Evolutionary conservation across 192 early-diverging fungal species (phyloP).

Genomic region (Pilobolus umbonatus): DNA sequence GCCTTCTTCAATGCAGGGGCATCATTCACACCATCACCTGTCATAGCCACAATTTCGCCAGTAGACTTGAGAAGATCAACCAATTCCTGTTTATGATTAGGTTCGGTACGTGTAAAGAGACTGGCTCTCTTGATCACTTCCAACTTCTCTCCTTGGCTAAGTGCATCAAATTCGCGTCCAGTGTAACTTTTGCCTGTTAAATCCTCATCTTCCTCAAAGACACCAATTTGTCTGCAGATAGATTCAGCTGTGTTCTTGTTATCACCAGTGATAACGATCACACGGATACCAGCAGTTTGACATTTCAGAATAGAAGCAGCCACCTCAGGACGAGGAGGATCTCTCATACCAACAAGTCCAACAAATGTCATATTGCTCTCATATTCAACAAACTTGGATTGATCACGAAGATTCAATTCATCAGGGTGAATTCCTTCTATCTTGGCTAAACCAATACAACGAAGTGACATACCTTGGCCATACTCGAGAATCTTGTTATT

Average conservation of each 20-base stretch:
- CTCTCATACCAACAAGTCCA: constrained; percentile 94
- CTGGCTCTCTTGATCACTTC: constrained; percentile 68
- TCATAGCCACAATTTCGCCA: constrained; percentile 90
- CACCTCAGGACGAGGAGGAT: constrained; percentile 95
- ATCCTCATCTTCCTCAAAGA: constrained; percentile 70
- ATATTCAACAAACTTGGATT: constrained; percentile 60
- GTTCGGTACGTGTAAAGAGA: constrained; percentile 94
- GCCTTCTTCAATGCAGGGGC: constrained; percentile 96
- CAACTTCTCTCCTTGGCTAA: constrained; percentile 66
- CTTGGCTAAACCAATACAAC: constrained; percentile 88
- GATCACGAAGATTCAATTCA: constrained; percentile 52
- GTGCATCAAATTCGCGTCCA: constrained; percentile 92
- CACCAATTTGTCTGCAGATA: constrained; percentile 93
- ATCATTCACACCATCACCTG: constrained; percentile 99
- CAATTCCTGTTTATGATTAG: constrained; percentile 90
- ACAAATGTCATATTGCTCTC: constrained; percentile 91
- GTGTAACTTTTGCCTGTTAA: constrained; percentile 71
- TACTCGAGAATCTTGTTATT: constrained; percentile 65
- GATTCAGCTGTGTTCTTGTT: constrained; percentile 95
- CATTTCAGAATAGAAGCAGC: constrained; percentile 78
- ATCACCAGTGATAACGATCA: constrained; percentile 98
- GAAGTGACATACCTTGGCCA: constrained; percentile 72
- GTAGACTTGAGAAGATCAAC: constrained; percentile 84
- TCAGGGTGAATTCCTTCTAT: constrained; percentile 61
- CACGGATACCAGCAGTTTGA: constrained; percentile 91